phyloP scores from a whole-genome alignment of 768 basidiomycete species.

The Nidularia pulvinata region DNA sequence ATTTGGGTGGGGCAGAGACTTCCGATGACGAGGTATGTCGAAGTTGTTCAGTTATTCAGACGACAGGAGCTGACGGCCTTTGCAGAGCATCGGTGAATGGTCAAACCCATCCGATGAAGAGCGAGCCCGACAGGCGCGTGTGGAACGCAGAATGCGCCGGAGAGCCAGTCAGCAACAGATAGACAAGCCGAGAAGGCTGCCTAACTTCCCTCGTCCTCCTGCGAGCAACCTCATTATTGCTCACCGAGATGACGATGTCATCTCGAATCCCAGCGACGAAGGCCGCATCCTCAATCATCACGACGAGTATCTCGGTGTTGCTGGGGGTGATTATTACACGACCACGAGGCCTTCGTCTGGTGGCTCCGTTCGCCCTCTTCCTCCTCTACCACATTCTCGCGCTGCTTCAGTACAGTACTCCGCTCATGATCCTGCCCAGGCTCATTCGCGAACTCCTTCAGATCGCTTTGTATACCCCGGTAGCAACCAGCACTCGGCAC shows the following conservation, averaged over 20 bases:
- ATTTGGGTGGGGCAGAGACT: slow-evolving; percentile 33
- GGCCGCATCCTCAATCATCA: slow-evolving; percentile 30
- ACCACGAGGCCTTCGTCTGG: slow-evolving; percentile 35
- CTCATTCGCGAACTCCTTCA: slow-evolving; percentile 62
- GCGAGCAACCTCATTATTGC: slow-evolving; percentile 42
- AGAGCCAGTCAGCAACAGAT: slow-evolving; percentile 40
- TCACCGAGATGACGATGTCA: slow-evolving; percentile 59
- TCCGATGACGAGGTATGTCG: slow-evolving; percentile 73
- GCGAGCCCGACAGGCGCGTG: slow-evolving; percentile 66
- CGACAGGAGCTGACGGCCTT: slow-evolving; percentile 3
- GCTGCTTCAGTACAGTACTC: slow-evolving; percentile 62
- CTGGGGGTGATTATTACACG: slow-evolving; percentile 41
- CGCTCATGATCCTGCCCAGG: slow-evolving; percentile 56
- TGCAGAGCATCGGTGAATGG: slow-evolving; percentile 84
- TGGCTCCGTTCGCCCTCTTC: slow-evolving; percentile 46
- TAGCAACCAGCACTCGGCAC: slow-evolving; percentile 9
- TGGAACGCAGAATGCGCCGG: slow-evolving; percentile 62
- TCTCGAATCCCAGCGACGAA: slow-evolving; percentile 90
- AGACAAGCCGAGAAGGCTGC: slow-evolving; percentile 70
- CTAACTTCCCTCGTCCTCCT: slow-evolving; percentile 82
- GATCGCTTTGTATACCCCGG: slow-evolving; percentile 20
- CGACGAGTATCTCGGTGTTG: slow-evolving; percentile 43
- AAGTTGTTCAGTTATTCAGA: slow-evolving; percentile 8
- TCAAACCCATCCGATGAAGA: slow-evolving; percentile 94
- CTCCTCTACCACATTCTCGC: slow-evolving; percentile 66